Conservation (phyloP, 2,329 filamentous ascomycete genomes). For the Aspergillus luchuensis region DNA sequence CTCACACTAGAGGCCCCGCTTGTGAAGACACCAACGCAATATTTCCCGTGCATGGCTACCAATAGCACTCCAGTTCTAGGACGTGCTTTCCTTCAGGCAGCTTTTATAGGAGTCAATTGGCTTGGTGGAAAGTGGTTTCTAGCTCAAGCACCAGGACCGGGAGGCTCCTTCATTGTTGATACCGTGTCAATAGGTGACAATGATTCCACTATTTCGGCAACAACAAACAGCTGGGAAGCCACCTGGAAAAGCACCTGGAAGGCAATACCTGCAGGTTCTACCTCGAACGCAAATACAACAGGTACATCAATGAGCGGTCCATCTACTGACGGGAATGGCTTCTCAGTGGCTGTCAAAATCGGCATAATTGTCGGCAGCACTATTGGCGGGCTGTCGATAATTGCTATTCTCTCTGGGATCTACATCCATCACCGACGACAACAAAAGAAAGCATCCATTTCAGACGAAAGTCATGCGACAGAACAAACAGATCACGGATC, state of each 20-base stretch:
- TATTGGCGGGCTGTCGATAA: neutral
- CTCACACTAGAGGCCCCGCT: conserved; percentile 25
- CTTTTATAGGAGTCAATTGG: conserved; percentile 27
- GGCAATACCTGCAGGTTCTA: neutral
- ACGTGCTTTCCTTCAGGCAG: conserved; percentile 19
- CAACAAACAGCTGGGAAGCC: neutral
- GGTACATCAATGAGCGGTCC: neutral
- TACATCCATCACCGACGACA: neutral
- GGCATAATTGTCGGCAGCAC: neutral
- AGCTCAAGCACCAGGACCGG: conserved; percentile 27
- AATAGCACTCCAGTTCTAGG: neutral
- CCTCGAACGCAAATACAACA: neutral
- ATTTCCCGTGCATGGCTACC: conserved; percentile 24
- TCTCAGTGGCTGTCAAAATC: neutral
- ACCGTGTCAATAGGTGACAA: neutral
- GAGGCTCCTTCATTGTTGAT: neutral
- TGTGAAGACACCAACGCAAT: conserved; percentile 16
- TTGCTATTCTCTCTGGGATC: neutral
- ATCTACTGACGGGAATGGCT: neutral
- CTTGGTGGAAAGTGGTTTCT: conserved; percentile 19
- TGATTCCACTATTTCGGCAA: neutral
- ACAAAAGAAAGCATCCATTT: neutral
- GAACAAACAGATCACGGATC: neutral
- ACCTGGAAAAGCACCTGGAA: neutral
- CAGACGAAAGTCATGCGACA: neutral